Evolutionary conservation across 768 basidiomycete species (phyloP), one percentile per base, ranked within the genome.

Genomic region (Psilocybe cyanescens): DNA sequence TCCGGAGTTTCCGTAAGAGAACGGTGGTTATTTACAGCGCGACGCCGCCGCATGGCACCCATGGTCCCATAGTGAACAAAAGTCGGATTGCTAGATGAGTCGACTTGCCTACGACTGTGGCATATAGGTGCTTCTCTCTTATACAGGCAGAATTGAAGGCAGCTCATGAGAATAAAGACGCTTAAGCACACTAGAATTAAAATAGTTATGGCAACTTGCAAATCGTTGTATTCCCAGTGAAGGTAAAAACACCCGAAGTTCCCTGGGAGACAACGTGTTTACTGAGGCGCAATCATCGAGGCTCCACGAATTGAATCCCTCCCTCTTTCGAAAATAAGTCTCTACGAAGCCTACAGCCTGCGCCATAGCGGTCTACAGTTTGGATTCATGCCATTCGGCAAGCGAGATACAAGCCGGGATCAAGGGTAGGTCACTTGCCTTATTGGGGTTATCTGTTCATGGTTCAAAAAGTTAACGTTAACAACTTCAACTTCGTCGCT

Each of bases 201-300:
- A 28, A 59, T 62, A 63, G 48, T 59, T 66, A 63, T 66, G 63
- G 57, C 60, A 67, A 67, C 60, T 50, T 55, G 30, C 35, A 49
- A 53, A 35, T 48, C 31, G 12, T 33, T 57, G 39, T 55, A 30
- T 19, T 45, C 9, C 28, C 8, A 33, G 45, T 44, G 30, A 31
- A 47, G 44, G 14, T 48, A 57, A 56, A 37, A 37, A 50, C 56
- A 53, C 49, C 45, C 56, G 44, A 60, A 50, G 5, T 28, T 66
- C 62, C 69, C 67, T 69, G 64, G 70, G 65, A 66, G 66, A 70
- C 67, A 71, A 71, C 68, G 70, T 69, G 68, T 54, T 58, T 57
- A 65, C 53, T 41, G 57, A 49, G 35, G 29, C 52, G 53, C 52
- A 39, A n/a, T 28, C 39, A 41, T 57, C 44, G 33, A 17, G 33